These are phyloP conservation scores for Boletus sensibilis DNA, from an alignment of 768 basidiomycete species.

Conservation along the genomic window DNA sequence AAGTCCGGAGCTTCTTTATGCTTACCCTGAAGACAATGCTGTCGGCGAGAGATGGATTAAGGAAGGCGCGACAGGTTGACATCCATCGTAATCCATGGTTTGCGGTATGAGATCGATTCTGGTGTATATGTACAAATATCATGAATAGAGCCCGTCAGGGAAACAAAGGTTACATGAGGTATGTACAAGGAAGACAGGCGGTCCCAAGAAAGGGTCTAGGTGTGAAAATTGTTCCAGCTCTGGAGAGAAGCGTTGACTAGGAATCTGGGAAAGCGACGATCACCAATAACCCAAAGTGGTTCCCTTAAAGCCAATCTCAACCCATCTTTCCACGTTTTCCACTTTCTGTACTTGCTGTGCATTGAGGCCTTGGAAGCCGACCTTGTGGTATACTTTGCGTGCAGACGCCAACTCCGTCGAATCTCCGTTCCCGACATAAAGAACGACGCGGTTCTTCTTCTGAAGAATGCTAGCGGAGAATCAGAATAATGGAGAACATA, in stretches of 20 bases:
- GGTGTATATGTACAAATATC: neutral
- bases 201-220: neutral
- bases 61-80: conserved; percentile 12
- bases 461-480: conserved; percentile 31
- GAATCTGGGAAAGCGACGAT: conserved; percentile 9
- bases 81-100: neutral
- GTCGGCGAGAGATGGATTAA: conserved; percentile 38
- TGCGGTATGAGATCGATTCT: neutral
- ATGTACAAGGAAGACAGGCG: neutral
- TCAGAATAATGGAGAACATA: conserved; percentile 5
- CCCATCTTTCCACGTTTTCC: conserved; percentile 52
- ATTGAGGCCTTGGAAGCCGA: conserved; percentile 64
- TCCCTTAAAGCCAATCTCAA: conserved; percentile 62
- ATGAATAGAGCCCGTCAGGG: conserved; percentile 1
- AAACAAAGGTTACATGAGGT: neutral
- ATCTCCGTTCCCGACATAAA: conserved; percentile 67
- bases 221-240: neutral
- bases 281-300: conserved; percentile 66
- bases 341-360: conserved; percentile 26
- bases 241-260: neutral
- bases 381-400: conserved; percentile 54
- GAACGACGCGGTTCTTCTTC: conserved; percentile 49
- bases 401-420: conserved; percentile 39
- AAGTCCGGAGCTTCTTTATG: conserved; percentile 41
- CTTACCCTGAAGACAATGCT: conserved; percentile 50